These are phyloP conservation scores for Termitomyces sp. DNA, from an alignment of 768 basidiomycete genomes.

Conservation along the genomic window DNA sequence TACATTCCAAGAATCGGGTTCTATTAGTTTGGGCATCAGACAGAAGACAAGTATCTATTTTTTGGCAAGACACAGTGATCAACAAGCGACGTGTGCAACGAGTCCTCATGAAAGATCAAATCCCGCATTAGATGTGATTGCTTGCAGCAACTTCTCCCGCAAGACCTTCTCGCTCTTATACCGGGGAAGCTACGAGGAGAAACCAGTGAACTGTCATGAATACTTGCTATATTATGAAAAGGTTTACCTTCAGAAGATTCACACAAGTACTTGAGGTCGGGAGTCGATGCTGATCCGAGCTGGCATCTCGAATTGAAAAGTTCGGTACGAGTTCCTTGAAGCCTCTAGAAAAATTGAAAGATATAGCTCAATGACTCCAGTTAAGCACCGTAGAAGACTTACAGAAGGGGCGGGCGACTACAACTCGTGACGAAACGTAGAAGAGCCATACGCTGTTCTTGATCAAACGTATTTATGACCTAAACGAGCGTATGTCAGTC, in stretches of 20 bases:
- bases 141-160: constrained; percentile 74
- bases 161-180: constrained; percentile 63
- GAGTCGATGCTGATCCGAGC: constrained; percentile 62
- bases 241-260: constrained; percentile 78
- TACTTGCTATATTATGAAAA: not conserved
- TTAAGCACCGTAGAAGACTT: constrained; percentile 19
- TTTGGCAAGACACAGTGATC: too few relatives aligned
- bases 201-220: not conserved
- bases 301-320: constrained; percentile 84
- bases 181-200: constrained; percentile 51
- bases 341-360: constrained; percentile 55
- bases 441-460: constrained; percentile 72
- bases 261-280: constrained; percentile 86
- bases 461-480: constrained; percentile 76
- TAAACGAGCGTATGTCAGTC: constrained; percentile 18
- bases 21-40: too few relatives aligned
- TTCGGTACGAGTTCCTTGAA: constrained; percentile 85
- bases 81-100: not conserved
- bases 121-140: constrained; percentile 83
- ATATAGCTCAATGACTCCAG: too few relatives aligned
- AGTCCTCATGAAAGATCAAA: constrained; percentile 71
- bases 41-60: too few relatives aligned
- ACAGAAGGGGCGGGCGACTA: constrained; percentile 84
- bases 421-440: constrained; percentile 93
- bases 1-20: too few relatives aligned